Conservation (phyloP, 306 rosid species). For the Fragaria nilgerrensis region DNA sequence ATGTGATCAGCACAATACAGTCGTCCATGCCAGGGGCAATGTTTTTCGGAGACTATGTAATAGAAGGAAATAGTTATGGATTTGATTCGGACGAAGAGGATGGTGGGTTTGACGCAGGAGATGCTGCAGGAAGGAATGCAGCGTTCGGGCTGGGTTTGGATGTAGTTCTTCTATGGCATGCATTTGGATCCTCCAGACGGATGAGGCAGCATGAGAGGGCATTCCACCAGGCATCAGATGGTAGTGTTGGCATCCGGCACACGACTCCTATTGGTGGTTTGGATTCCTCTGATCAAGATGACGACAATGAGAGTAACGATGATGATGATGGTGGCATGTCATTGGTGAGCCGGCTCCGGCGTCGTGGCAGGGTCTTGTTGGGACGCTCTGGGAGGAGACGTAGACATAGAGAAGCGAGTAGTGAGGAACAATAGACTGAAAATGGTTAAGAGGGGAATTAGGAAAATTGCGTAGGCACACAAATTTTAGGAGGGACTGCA, state of each 20-base stretch:
- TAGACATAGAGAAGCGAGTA: conserved; percentile 56
- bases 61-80: conserved; percentile 65
- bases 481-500: conserved; percentile 42
- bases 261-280: conserved; percentile 38
- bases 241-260: conserved; percentile 32
- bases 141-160: conserved; percentile 73
- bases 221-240: conserved; percentile 41
- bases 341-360: conserved; percentile 69
- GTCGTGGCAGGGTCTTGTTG: conserved; percentile 58
- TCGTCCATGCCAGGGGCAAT: conserved; percentile 92
- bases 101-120: conserved; percentile 42
- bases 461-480: conserved; percentile 27
- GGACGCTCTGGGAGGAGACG: conserved; percentile 85
- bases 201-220: conserved; percentile 53
- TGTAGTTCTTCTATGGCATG: conserved; percentile 79
- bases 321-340: conserved; percentile 49
- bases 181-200: conserved; percentile 68
- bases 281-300: conserved; percentile 56
- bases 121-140: conserved; percentile 54
- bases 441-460: conserved; percentile 13
- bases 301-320: conserved; percentile 28
- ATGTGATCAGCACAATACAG: conserved; percentile 90
- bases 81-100: conserved; percentile 66
- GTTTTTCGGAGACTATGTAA: conserved; percentile 89
- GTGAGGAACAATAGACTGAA: conserved; percentile 20